A percentile compares a stretch with the other conserved stretches of the same genome.
phyloP scores from a whole-genome alignment of 2,329 filamentous ascomycete genomes.

The Penicillium nordicum region DNA sequence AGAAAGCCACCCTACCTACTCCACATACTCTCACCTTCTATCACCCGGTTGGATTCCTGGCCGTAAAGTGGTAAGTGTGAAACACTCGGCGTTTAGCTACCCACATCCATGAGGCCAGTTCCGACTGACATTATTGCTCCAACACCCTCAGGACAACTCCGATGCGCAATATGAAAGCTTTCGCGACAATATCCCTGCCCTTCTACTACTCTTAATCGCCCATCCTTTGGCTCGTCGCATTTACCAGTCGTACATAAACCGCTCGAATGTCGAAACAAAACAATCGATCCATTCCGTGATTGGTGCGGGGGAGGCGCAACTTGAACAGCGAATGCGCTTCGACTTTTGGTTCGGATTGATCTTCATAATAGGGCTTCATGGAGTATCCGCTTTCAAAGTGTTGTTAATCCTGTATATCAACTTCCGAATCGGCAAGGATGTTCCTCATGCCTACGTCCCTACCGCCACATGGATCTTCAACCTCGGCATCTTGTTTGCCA shows the following conservation, averaged over 20 bases:
- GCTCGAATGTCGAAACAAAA: slow-evolving; percentile 33
- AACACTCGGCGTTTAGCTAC: neutral
- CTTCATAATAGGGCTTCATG: slow-evolving; percentile 77
- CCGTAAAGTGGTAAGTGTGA: slow-evolving; percentile 69
- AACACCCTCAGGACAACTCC: slow-evolving; percentile 68
- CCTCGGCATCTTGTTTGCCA: slow-evolving; percentile 78
- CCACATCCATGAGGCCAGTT: neutral
- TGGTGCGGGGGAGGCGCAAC: slow-evolving; percentile 51
- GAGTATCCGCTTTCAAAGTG: slow-evolving; percentile 80
- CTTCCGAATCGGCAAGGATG: slow-evolving; percentile 68
- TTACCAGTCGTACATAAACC: slow-evolving; percentile 59
- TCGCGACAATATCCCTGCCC: slow-evolving; percentile 78
- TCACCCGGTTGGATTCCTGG: slow-evolving; percentile 87
- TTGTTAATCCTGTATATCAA: slow-evolving; percentile 76
- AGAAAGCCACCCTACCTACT: slow-evolving; percentile 80
- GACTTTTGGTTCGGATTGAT: slow-evolving; percentile 77
- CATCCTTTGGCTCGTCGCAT: slow-evolving; percentile 74
- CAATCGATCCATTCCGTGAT: slow-evolving; percentile 21
- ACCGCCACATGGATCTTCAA: slow-evolving; percentile 86
- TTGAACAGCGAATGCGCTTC: slow-evolving; percentile 71
- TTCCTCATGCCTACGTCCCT: slow-evolving; percentile 70
- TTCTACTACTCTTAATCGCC: slow-evolving; percentile 67
- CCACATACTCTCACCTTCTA: slow-evolving; percentile 67
- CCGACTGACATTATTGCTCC: slow-evolving; percentile 21
- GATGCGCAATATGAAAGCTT: slow-evolving; percentile 86